phyloP scores from a whole-genome alignment of 768 basidiomycete species.

The Rubroboletus pulcherrimus region DNA sequence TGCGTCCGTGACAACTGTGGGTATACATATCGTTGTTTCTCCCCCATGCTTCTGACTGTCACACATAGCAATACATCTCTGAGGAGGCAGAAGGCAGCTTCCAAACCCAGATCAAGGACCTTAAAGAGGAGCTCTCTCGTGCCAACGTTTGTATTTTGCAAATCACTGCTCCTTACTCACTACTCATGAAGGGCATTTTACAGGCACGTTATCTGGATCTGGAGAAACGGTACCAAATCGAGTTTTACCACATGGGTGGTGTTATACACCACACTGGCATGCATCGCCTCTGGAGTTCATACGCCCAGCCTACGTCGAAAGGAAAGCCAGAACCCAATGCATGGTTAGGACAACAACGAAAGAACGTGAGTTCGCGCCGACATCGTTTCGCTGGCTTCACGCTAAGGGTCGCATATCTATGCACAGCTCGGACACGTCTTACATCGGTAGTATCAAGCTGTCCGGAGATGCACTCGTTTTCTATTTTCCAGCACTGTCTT shows the following conservation, averaged over 20 bases:
- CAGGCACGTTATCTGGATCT: slow-evolving; percentile 54
- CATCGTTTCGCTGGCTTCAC: background rate
- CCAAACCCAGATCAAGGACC: slow-evolving; percentile 58
- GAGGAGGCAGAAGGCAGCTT: slow-evolving; percentile 71
- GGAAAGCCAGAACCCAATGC: slow-evolving; percentile 50
- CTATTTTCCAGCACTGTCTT: background rate
- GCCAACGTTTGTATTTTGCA: slow-evolving; percentile 42
- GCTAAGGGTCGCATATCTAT: slow-evolving; percentile 1
- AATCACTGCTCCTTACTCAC: background rate
- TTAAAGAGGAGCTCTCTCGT: slow-evolving; percentile 60
- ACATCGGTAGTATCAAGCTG: slow-evolving; percentile 15
- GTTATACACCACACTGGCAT: slow-evolving; percentile 70
- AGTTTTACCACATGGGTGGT: slow-evolving; percentile 80
- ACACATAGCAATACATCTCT: slow-evolving; percentile 43
- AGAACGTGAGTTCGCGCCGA: slow-evolving; percentile 32
- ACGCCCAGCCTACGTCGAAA: slow-evolving; percentile 46
- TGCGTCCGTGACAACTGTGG: slow-evolving; percentile 43
- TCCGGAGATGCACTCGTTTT: background rate
- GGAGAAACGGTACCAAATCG: slow-evolving; percentile 58
- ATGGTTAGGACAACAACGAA: slow-evolving; percentile 69
- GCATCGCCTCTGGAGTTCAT: slow-evolving; percentile 56
- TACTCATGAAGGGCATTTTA: slow-evolving; percentile 1
- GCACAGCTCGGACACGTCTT: slow-evolving; percentile 29
- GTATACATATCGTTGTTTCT: slow-evolving; percentile 15
- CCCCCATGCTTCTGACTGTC: slow-evolving; percentile 6